Base-by-base conservation (phyloP, 768 basidiomycete genomes). In the Pholiota microspora region DNA sequence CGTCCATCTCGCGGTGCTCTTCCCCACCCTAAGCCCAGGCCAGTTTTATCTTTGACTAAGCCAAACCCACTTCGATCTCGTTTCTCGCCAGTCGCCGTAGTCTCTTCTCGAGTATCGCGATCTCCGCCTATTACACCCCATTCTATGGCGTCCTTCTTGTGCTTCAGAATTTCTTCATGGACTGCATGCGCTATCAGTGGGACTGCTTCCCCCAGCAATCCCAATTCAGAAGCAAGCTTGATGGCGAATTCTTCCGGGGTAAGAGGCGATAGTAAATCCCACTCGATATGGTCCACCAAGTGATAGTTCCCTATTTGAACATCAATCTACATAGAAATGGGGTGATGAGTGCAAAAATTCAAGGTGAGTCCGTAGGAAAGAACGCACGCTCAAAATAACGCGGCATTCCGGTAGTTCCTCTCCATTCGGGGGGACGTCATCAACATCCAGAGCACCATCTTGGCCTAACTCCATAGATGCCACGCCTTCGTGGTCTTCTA, bases 201-300 rank as follows among this genome's bases (percentile, higher is more conserved):
- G 5, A 86, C 67, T 0, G 95, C 92, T 67, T 95, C 94, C 34
- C 94, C 92, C 0, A 87, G 78, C 2, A 99, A 79, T 6, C 94
- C 94, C 13, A 98, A 82, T 58, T 98, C 97, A 21, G 77, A 68
- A 63, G 91, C 93, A 29, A 98, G 86, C 47, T 81, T 84, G 34
- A 73, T 71, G 0, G 96, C 82, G 63, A 98, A 98, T 0, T 73
- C 77, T 67, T 96, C 89, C 1, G 96, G 96, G 0, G 93, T 95
- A 32, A 98, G 79, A 3, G 89, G 82, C 3, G 95, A 96, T 44
- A 91, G 82, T n/a, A 98, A 80, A 70, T 99, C 96, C 96, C 96
- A 99, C 71, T 99, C 97, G 60, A 99, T 94, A 65, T 94, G 91
- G 72, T 99, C 97, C 53, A 90, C 77, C 1, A 99, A 79, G 69